phyloP scores from a whole-genome alignment of 192 early-diverging fungal species.

The Coemansia sp. region DNA sequence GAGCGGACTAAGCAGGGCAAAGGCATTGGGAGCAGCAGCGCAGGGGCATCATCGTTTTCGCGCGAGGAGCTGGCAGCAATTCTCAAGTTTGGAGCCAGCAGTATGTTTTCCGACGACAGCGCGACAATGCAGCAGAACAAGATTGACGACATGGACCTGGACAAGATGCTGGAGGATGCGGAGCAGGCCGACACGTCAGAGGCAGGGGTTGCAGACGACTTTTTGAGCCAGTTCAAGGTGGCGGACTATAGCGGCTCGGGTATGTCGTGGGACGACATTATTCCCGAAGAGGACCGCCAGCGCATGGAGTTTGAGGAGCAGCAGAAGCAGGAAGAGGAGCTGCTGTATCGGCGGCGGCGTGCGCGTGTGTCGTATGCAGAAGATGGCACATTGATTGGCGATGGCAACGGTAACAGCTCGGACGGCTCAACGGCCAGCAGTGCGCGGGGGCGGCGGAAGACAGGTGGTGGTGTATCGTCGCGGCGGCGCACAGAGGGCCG shows the following conservation, averaged over 20 bases:
- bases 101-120: slow-evolving; percentile 83
- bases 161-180: slow-evolving; percentile 94
- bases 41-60: slow-evolving; percentile 60
- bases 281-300: slow-evolving; percentile 82
- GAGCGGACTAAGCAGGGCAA: slow-evolving; percentile 54
- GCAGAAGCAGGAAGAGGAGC: slow-evolving; percentile 60
- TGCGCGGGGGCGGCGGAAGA: slow-evolving; percentile 23
- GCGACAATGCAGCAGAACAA: slow-evolving; percentile 63
- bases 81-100: slow-evolving; percentile 97
- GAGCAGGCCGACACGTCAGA: slow-evolving; percentile 83
- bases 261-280: slow-evolving; percentile 93
- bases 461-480: slow-evolving; percentile 21
- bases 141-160: slow-evolving; percentile 93
- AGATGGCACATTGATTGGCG: slow-evolving; percentile 51
- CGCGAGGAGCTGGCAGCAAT: slow-evolving; percentile 91
- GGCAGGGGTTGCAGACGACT: slow-evolving; percentile 79
- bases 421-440: slow-evolving; percentile 43
- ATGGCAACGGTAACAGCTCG: slow-evolving; percentile 30
- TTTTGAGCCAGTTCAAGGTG: slow-evolving; percentile 91
- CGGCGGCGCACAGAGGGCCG: slow-evolving; percentile 32
- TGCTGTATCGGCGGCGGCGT: slow-evolving; percentile 59
- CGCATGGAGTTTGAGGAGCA: slow-evolving; percentile 67
- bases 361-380: slow-evolving; percentile 66
- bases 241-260: slow-evolving; percentile 77
- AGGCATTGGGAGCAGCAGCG: slow-evolving; percentile 21